phyloP scores from a whole-genome alignment of 768 basidiomycete genomes.

The Boletus rubropictus region DNA sequence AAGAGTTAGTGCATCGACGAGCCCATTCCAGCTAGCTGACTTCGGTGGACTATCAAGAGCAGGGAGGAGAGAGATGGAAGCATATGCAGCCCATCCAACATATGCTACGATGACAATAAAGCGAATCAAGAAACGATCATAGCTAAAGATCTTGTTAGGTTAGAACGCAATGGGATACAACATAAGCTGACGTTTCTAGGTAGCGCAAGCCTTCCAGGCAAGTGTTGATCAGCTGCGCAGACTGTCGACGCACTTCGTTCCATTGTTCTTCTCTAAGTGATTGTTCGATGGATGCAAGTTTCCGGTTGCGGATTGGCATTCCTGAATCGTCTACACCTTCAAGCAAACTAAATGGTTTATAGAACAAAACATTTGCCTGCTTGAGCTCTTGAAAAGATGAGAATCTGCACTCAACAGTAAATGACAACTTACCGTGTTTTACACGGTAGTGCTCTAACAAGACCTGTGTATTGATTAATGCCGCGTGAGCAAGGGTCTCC shows the following conservation, averaged over 20 bases:
- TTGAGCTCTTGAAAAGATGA: conserved; percentile 49
- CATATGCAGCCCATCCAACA: conserved; percentile 70
- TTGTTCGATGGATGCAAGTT: conserved; percentile 39
- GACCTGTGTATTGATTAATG: conserved; percentile 62
- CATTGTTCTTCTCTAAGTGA: conserved; percentile 41
- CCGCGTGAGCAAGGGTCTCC: conserved; percentile 45
- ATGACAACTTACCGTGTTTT: conserved; percentile 56
- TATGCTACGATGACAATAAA: conserved; percentile 68
- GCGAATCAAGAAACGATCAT: conserved; percentile 70
- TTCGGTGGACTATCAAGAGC: conserved; percentile 25
- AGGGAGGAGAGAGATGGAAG: conserved; percentile 52
- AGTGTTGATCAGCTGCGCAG: conserved; percentile 46
- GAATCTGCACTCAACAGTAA: background rate
- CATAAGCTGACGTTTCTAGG: conserved; percentile 52
- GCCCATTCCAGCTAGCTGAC: background rate
- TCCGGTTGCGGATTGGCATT: conserved; percentile 31
- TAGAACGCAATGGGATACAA: background rate
- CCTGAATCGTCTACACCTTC: conserved; percentile 28
- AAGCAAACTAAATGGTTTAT: conserved; percentile 54
- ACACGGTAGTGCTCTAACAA: conserved; percentile 72
- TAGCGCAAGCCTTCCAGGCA: conserved; percentile 65
- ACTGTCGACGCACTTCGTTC: conserved; percentile 43
- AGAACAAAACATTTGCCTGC: conserved; percentile 49
- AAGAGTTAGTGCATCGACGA: conserved; percentile 25
- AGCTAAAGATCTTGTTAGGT: conserved; percentile 34